Percentiles rank a stretch among this genome's conserved stretches.
Evolutionary conservation across 306 rosid species (phyloP).

Genomic region (Corylus americana): DNA sequence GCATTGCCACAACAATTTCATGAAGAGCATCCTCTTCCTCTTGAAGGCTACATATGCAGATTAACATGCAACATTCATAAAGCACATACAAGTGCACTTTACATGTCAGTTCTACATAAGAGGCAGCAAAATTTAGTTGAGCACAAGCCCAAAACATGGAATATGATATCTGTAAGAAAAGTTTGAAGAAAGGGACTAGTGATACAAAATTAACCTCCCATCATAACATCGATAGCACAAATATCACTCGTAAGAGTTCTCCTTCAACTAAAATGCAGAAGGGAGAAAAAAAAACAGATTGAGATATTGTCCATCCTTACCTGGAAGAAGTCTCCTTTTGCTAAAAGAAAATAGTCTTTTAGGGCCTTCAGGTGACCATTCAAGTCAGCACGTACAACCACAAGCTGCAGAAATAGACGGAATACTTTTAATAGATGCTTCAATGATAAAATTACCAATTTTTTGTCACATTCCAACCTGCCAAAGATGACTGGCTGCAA

Average conservation of each 20-base stretch:
- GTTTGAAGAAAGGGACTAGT: not conserved
- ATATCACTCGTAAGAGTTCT: not conserved
- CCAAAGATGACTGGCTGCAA: constrained; percentile 99
- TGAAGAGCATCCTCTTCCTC: not conserved
- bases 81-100: not conserved
- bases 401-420: constrained; percentile 69
- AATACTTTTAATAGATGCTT: constrained; percentile 28
- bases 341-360: constrained; percentile 93
- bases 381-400: constrained; percentile 94
- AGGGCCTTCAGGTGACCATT: constrained; percentile 92
- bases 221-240: not conserved
- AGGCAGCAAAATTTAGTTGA: not conserved
- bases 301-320: constrained; percentile 43
- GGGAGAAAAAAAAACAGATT: not conserved
- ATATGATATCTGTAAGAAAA: not conserved
- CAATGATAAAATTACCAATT: constrained; percentile 18
- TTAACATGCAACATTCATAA: not conserved
- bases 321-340: constrained; percentile 99
- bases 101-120: not conserved
- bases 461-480: constrained; percentile 59
- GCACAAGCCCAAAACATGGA: not conserved
- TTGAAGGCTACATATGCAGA: not conserved
- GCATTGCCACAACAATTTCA: not conserved
- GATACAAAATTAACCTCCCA: not conserved
- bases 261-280: constrained; percentile 7